Evolutionary conservation across 1,284 basidiomycete genomes (phyloP), one percentile per base, ranked within the genome.

Genomic region (Heliocybe sulcata): DNA sequence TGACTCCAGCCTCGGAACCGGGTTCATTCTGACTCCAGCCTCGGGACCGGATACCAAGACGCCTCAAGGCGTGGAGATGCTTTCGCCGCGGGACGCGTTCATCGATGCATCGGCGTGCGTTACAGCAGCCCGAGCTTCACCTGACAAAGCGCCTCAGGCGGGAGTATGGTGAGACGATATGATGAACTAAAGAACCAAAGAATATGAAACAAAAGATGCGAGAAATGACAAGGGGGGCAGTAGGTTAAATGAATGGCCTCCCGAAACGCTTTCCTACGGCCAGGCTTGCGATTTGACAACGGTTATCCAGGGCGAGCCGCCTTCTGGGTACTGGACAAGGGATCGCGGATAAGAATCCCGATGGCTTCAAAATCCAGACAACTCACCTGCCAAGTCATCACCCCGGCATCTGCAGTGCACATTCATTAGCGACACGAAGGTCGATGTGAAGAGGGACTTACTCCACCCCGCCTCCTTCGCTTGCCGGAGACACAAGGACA

Each of bases 391-490:
- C 38, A 42, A 8, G 38, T 42, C 38, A 42, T 42, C 16, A 42
- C 38, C 16, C 38, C 38, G 6, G 38, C 38, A 20, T 42, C 38
- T 42, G 29, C 12, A 6, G 12, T 31, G 29, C 29, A 31, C 29
- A 31, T 31, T 31, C 29, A 42, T 6, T 4, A 42, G n/a, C 38
- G 16, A 4, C n/a, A 4, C 19, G 6, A 42, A 16, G 16, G 4
- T 20, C 16, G n/a, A 16, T 42, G 38, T n/a, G 19, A n/a, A 3
- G 38, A 42, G 16, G 38, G 6, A 49, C 47, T 49, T 22, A 49
- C 33, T 60, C 63, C 64, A 66, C 14, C 61, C 59, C 55, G 61
- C 57, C 16, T 29, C 35, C 38, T 57, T 58, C 1, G 60, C 63
- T 51, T 61, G 53, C 27, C 23, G 9, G 4, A 66, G 42, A 49